phyloP scores from a whole-genome alignment of 495 filamentous ascomycete genomes.

The Cetradonia linearis region DNA sequence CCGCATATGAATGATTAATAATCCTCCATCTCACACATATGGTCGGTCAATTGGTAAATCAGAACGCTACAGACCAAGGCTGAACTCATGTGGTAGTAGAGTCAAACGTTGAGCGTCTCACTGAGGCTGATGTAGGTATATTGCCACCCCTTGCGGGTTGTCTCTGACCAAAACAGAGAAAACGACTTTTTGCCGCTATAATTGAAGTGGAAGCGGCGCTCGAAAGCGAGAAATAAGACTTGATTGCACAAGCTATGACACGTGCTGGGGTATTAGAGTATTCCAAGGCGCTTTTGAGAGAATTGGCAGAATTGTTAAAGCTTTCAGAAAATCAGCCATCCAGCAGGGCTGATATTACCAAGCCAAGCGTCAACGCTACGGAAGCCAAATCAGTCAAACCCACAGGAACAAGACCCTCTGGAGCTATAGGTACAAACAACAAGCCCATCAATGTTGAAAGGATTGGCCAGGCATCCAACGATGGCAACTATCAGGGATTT shows the following conservation, averaged over 20 bases:
- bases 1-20: too few relatives aligned
- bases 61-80: not conserved
- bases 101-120: not conserved
- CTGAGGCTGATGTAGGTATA: not conserved
- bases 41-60: too few relatives aligned
- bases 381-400: not conserved
- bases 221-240: slow-evolving; percentile 6
- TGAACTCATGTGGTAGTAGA: not conserved
- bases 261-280: slow-evolving; percentile 5
- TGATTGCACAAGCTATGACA: slow-evolving; percentile 11
- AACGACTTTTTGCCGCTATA: not conserved
- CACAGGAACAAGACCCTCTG: not conserved
- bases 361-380: not conserved
- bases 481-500: not conserved
- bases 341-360: not conserved
- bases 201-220: slow-evolving; percentile 10
- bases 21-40: too few relatives aligned
- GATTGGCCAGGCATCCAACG: not conserved
- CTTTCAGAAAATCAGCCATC: not conserved
- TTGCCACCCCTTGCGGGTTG: not conserved
- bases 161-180: not conserved
- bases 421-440: not conserved
- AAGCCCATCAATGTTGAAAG: not conserved
- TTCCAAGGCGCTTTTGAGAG: not conserved
- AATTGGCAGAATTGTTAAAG: not conserved